Base-by-base conservation (phyloP, 2,329 filamentous ascomycete genomes). In the Scytalidium sp. region DNA sequence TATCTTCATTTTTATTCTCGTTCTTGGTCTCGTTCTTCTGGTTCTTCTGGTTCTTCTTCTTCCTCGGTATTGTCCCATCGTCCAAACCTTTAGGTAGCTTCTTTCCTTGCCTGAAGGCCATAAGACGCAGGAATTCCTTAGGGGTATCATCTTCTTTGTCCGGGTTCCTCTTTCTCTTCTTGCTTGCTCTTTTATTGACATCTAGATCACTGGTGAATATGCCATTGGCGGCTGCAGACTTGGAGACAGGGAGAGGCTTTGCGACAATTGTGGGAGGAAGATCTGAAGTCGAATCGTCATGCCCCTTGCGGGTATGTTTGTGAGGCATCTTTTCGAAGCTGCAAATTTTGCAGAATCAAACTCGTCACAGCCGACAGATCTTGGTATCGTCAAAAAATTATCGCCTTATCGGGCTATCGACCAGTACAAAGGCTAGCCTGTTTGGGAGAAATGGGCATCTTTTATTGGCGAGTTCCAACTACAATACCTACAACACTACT, bases 271-370 rank as follows among this genome's bases (percentile, higher is more conserved):
- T 72, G 20, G 84, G 84, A 10, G 84, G 81, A 45, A 88, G 81
- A 36, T 36, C 32, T n/a, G 32, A 10, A n/a, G 51, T 66, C 57
- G 43, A 59, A 48, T 5, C 72, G 10, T 73, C 75, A 49, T 75
- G 74, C 7, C 75, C 77, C 54, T 81, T 80, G 57, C 88, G 79
- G 55, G 87, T 93, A 67, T 95, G 90, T 71, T 95, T 95, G 73
- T 93, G 89, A 67, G 90, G 90, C 90, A 95, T 95, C 27, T 51
- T 70, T n/a, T n/a, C n/a, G n/a, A n/a, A n/a, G n/a, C n/a, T n/a
- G n/a, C n/a, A n/a, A n/a, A n/a, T n/a, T n/a, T n/a, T n/a, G n/a
- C n/a, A n/a, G n/a, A n/a, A n/a, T n/a, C n/a, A n/a, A n/a, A n/a
- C n/a, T n/a, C n/a, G n/a, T n/a, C n/a, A n/a, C n/a, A n/a, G n/a